Conservation (phyloP, 2,329 filamentous ascomycete species). For the Alternaria sp. region DNA sequence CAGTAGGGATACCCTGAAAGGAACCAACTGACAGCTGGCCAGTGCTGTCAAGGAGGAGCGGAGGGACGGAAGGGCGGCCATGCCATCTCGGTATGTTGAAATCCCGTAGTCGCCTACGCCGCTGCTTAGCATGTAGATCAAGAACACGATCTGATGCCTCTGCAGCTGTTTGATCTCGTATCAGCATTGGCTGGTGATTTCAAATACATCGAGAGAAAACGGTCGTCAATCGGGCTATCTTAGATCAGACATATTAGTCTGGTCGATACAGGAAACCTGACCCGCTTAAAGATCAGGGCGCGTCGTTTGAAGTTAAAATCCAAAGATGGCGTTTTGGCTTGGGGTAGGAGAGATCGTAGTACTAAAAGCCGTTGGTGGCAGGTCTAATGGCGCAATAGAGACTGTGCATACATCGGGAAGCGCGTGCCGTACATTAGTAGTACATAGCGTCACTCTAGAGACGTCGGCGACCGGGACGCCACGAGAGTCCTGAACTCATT, state of each 20-base stretch:
- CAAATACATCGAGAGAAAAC: neutral
- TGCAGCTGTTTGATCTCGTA: neutral
- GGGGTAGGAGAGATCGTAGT: conserved; percentile 19
- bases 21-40: neutral
- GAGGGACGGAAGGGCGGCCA: neutral
- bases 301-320: conserved; percentile 2
- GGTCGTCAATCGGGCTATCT: conserved; percentile 1
- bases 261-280: neutral
- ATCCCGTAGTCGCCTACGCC: conserved; percentile 1
- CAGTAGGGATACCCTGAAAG: neutral
- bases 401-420: conserved; percentile 2
- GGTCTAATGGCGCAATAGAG: conserved; percentile 12
- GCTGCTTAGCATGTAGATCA: conserved; percentile 4
- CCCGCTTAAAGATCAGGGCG: conserved; percentile 1
- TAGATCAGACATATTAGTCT: neutral
- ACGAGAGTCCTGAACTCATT: conserved; percentile 15
- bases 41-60: neutral
- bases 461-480: conserved; percentile 24
- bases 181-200: neutral
- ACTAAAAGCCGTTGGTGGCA: conserved; percentile 26
- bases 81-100: conserved; percentile 5
- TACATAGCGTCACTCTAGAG: conserved; percentile 3
- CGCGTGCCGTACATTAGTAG: neutral
- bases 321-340: conserved; percentile 23
- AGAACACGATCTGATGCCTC: neutral